Evolutionary conservation across 306 rosid species (phyloP), one percentile per base, ranked within the genome.

Genomic region (Casuarina glauca): DNA sequence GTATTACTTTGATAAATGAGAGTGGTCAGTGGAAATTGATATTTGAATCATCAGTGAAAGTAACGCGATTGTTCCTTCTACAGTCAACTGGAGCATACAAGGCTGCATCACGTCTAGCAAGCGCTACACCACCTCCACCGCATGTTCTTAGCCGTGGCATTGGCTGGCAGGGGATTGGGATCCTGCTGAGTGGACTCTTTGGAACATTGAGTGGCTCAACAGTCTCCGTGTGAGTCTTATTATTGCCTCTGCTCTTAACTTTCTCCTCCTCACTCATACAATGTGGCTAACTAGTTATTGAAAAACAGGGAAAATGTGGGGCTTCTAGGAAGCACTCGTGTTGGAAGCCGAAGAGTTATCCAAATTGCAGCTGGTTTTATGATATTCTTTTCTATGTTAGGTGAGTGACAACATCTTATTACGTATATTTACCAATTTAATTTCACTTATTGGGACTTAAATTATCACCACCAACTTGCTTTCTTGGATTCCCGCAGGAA

Each of bases 71-170:
- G 36, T 57, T 73, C 66, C 60, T 49, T 15, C 85, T 46, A 64
- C 91, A 96, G 99, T 96, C 99, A 76, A 96, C 99, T 1, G 99
- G 93, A 70, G 98, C 99, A 42, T 93, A 90, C 87, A 96, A 93
- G 91, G 98, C 97, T 75, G 99, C 98, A 55, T 87, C 99, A 2
- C 85, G 99, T 46, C 86, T 96, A 63, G 99, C 99, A 32, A 96
- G 99, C 72, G 99, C 99, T 35, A 96, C 99, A 13, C 97, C 96
- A 1, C 99, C 99, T 50, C 99, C 99, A 55, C 89, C 99, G 73
- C 97, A 96, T 88, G 98, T 96, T 89, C 89, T 96, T 70, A 96
- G 99, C 82, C 98, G 99, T 42, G 99, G 99, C 3, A 89, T 96
- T 42, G 98, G 99, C 41, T 96, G 99, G 99, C 99, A 96, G 76